Conservation (phyloP, 2,329 filamentous ascomycete genomes). For the Sarocladiaceae sp. region DNA sequence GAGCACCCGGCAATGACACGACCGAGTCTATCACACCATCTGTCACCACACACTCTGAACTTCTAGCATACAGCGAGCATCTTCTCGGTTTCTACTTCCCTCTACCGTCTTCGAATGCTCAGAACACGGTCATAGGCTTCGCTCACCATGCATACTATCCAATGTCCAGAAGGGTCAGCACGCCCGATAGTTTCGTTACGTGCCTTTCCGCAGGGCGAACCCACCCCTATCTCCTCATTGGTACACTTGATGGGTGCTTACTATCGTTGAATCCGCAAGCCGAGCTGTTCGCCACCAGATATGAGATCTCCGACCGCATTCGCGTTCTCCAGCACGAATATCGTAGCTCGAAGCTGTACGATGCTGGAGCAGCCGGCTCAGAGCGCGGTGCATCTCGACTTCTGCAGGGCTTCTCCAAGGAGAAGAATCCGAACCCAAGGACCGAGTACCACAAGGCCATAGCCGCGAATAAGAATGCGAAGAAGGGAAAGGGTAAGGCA, state of each 20-base stretch:
- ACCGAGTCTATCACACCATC: slow-evolving; percentile 48
- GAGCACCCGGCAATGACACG: slow-evolving; percentile 46
- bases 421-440: slow-evolving; percentile 43
- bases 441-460: slow-evolving; percentile 22
- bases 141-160: slow-evolving; percentile 49
- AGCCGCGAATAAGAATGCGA: slow-evolving; percentile 28
- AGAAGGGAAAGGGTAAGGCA: slow-evolving; percentile 29
- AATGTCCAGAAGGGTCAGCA: slow-evolving; percentile 47
- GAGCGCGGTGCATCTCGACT: slow-evolving; percentile 47
- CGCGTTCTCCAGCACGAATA: slow-evolving; percentile 52
- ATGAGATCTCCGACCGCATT: slow-evolving; percentile 29
- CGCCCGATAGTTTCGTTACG: slow-evolving; percentile 44
- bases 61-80: slow-evolving; percentile 52
- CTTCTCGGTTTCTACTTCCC: slow-evolving; percentile 50
- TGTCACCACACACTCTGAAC: slow-evolving; percentile 47
- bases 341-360: slow-evolving; percentile 28
- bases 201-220: slow-evolving; percentile 45
- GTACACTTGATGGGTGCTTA: slow-evolving; percentile 50
- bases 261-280: slow-evolving; percentile 39
- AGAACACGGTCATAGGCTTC: slow-evolving; percentile 50
- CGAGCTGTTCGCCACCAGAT: slow-evolving; percentile 30
- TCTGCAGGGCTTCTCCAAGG: slow-evolving; percentile 45
- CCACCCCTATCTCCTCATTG: slow-evolving; percentile 51
- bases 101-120: slow-evolving; percentile 48
- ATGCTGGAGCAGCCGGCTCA: slow-evolving; percentile 21